Conservation (phyloP, 2,329 filamentous ascomycete species). For the Aspergillus sp. region DNA sequence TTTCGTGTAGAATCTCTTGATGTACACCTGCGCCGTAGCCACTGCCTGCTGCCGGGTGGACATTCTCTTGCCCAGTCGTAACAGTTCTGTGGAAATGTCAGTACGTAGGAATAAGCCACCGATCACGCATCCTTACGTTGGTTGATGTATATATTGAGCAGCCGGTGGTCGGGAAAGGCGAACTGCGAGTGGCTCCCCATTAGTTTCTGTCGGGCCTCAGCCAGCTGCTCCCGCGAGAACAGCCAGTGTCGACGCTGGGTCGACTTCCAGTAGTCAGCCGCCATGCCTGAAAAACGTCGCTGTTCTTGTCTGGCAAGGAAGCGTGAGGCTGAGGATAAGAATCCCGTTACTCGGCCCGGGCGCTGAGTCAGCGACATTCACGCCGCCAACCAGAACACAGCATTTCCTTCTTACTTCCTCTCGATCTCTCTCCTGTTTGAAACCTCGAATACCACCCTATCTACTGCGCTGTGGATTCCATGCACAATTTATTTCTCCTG, state of each 20-base stretch:
- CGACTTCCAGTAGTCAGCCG: constrained; percentile 94
- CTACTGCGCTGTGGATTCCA: too few relatives aligned
- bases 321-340: too few relatives aligned
- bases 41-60: constrained; percentile 81
- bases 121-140: constrained; percentile 52
- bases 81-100: constrained; percentile 61
- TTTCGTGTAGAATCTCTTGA: constrained; percentile 85
- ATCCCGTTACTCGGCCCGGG: too few relatives aligned
- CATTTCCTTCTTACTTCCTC: too few relatives aligned
- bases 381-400: too few relatives aligned
- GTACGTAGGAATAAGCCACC: constrained; percentile 4
- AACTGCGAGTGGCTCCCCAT: constrained; percentile 71
- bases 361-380: too few relatives aligned
- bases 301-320: too few relatives aligned
- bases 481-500: constrained; percentile 15
- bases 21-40: constrained; percentile 87
- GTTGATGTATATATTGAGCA: constrained; percentile 86
- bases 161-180: constrained; percentile 69
- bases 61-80: constrained; percentile 74
- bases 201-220: constrained; percentile 63
- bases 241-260: constrained; percentile 86
- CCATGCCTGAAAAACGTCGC: too few relatives aligned
- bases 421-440: too few relatives aligned
- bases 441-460: too few relatives aligned
- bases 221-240: constrained; percentile 73